Evolutionary conservation across 1,284 basidiomycete species (phyloP).

Genomic region (Pseudozyma pruni): DNA sequence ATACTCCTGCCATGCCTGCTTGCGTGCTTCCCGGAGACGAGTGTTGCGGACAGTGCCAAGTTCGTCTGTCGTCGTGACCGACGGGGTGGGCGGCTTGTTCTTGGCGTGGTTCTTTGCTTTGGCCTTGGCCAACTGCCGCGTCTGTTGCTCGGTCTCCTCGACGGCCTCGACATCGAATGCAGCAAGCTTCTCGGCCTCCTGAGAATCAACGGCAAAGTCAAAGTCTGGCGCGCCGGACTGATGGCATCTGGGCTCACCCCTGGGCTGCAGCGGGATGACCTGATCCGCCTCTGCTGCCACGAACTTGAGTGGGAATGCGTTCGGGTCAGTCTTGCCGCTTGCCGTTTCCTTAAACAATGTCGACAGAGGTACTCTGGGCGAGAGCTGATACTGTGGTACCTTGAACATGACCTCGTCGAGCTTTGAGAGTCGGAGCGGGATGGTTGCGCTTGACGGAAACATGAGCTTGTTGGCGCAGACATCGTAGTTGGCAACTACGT

Average conservation of each 20-base stretch:
- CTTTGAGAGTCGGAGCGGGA: slow-evolving; percentile 78
- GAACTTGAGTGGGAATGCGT: slow-evolving; percentile 15
- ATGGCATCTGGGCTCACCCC: slow-evolving; percentile 26
- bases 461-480: slow-evolving; percentile 76
- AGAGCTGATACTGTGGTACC: slow-evolving; percentile 72
- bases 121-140: slow-evolving; percentile 64
- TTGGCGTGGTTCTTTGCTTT: slow-evolving; percentile 38
- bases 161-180: slow-evolving; percentile 69
- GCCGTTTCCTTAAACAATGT: neutral
- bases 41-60: slow-evolving; percentile 27
- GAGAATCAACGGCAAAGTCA: slow-evolving; percentile 59
- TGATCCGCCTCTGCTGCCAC: slow-evolving; percentile 29
- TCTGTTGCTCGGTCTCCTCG: slow-evolving; percentile 71
- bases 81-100: slow-evolving; percentile 42
- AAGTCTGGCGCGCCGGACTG: slow-evolving; percentile 46
- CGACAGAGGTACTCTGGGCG: slow-evolving; percentile 14
- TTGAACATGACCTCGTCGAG: slow-evolving; percentile 81
- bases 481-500: slow-evolving; percentile 72
- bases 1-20: slow-evolving; percentile 51
- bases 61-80: slow-evolving; percentile 28
- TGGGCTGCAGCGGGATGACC: slow-evolving; percentile 42
- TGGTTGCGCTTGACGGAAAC: slow-evolving; percentile 79
- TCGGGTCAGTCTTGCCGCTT: neutral
- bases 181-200: slow-evolving; percentile 30
- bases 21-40: slow-evolving; percentile 42